Conservation (phyloP, 164 flowering plant genomes). For the Sedum album region DNA sequence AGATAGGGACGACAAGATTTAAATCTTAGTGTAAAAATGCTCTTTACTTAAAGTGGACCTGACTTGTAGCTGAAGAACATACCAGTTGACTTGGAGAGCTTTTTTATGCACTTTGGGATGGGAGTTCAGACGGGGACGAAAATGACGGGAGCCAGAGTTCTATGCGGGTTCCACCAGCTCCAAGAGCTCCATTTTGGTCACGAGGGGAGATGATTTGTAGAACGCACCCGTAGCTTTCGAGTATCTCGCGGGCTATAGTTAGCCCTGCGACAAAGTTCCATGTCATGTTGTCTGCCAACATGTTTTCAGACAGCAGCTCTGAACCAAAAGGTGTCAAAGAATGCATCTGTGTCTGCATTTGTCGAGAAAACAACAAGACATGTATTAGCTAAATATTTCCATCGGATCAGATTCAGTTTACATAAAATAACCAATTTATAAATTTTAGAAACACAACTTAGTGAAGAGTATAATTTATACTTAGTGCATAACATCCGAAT, state of each 20-base stretch:
- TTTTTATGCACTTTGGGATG: not conserved
- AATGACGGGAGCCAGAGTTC: conserved; percentile 82
- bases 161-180: conserved; percentile 77
- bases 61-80: conserved; percentile 26
- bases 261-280: conserved; percentile 96
- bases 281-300: conserved; percentile 32
- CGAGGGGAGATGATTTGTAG: conserved; percentile 78
- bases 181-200: conserved; percentile 45
- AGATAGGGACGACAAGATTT: no score
- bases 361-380: conserved; percentile 9
- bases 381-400: not conserved
- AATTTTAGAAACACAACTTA: not conserved
- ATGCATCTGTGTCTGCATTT: conserved; percentile 84
- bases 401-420: not conserved
- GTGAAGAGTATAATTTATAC: not conserved
- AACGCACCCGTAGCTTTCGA: conserved; percentile 86
- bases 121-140: conserved; percentile 9
- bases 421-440: not conserved
- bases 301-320: conserved; percentile 35
- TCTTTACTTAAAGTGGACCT: no score
- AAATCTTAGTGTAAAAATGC: no score
- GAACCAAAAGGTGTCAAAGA: conserved; percentile 84
- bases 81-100: conserved; percentile 32
- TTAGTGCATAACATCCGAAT: not conserved
- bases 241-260: conserved; percentile 84